Base-by-base conservation (phyloP, 208 protist genomes). In the Wallacemonas sp. region DNA sequence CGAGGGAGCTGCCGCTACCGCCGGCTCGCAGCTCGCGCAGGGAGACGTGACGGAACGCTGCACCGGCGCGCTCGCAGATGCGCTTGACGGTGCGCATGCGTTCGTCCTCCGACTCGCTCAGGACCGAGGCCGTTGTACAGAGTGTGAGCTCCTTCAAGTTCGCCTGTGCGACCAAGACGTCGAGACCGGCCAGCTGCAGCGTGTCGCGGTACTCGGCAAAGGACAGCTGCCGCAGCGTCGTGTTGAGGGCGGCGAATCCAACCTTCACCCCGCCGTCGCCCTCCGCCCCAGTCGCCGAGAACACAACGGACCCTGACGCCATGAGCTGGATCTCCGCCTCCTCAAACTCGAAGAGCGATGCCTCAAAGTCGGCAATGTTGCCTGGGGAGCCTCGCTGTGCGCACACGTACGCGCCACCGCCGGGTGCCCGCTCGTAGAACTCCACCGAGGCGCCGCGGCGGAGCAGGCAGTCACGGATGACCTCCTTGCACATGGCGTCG, bases 301-400 rank as follows among this genome's bases (percentile, higher is more conserved):
- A 76, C 36, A 92, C 76, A n/a, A 96, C 34, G 3, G 73, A 66
- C 10, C 87, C 91, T 19, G 74, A 81, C 26, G 91, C 69, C 65
- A 89, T 74, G 24, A 94, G 70, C 71, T 92, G 85, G n/a, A 96
- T 86, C 60, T 93, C 87, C 15, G 86, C 73, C 68, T 96, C 91
- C 50, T 93, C 87, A 59, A 89, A 91, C 37, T 91, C 78, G 38
- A 96, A 96, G 9, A 96, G 83, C 5, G 83, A 83, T 0, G 91
- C 81, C 68, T 96, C 91, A 72, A 96, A 96, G 78, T 94, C 91
- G 15, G 86, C 58, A 63, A 93, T 92, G 65, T 96, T 88, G 24
- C 91, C 91, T 0, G 91, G 91, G 10, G 91, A 90, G 27, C 85
- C 91, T 38, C 84, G 87, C 75, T 93, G 91, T n/a, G 89, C 79